Percentiles rank a stretch among this genome's conserved stretches.
Evolutionary conservation across 108 stramenopile genomes (phyloP).

Genomic region (Fragilaria crotonensis): DNA sequence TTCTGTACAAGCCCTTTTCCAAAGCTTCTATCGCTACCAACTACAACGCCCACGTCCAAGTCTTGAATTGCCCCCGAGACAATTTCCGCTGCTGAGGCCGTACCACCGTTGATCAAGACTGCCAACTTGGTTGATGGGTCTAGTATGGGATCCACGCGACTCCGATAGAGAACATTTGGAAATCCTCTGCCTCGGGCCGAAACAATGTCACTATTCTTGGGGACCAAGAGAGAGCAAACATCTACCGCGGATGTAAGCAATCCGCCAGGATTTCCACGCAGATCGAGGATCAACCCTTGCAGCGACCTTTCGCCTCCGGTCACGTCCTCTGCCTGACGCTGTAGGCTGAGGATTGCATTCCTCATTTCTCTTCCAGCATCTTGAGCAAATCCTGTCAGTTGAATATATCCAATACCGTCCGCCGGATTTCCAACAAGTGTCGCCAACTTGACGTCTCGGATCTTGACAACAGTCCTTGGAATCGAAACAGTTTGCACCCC

Average conservation of each 20-base stretch:
- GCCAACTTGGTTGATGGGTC: slow-evolving; percentile 77
- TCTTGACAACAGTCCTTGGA: slow-evolving; percentile 61
- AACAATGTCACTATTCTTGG: slow-evolving; percentile 88
- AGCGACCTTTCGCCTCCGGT: slow-evolving; percentile 36
- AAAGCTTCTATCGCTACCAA: slow-evolving; percentile 88
- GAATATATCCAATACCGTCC: slow-evolving; percentile 89
- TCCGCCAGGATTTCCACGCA: slow-evolving; percentile 94
- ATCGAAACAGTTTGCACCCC: slow-evolving; percentile 61
- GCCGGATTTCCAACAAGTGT: slow-evolving; percentile 66
- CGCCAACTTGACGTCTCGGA: slow-evolving; percentile 80
- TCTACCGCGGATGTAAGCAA: slow-evolving; percentile 91
- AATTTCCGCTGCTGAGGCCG: slow-evolving; percentile 94
- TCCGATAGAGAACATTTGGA: slow-evolving; percentile 74
- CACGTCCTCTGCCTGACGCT: slow-evolving; percentile 56
- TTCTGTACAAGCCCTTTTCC: slow-evolving; percentile 98
- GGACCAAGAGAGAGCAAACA: slow-evolving; percentile 84
- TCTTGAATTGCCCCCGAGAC: slow-evolving; percentile 96
- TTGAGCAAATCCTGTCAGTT: slow-evolving; percentile 83
- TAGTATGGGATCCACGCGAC: slow-evolving; percentile 72
- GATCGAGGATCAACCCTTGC: slow-evolving; percentile 84
- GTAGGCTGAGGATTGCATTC: slow-evolving; percentile 57
- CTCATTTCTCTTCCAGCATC: slow-evolving; percentile 82
- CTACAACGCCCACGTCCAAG: slow-evolving; percentile 88
- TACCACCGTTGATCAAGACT: slow-evolving; percentile 83
- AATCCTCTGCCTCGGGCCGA: slow-evolving; percentile 88